phyloP scores from a whole-genome alignment of 2,329 filamentous ascomycete species.

The Westerdykella sp. region DNA sequence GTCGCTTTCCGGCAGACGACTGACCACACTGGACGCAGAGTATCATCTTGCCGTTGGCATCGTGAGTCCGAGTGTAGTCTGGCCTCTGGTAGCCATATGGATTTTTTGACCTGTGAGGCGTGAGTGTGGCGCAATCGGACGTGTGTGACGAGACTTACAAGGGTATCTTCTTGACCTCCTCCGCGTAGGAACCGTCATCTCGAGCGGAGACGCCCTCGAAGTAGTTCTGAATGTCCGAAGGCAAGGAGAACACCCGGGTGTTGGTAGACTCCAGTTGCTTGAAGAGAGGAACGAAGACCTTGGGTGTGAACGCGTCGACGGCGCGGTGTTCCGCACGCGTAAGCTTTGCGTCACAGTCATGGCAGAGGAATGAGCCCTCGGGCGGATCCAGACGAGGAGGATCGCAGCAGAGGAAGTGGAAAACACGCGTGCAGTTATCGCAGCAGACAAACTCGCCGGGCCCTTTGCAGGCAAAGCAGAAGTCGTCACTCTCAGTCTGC shows the following conservation, averaged over 20 bases:
- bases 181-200: slow-evolving; percentile 73
- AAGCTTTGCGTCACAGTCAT: slow-evolving; percentile 36
- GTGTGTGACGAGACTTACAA: slow-evolving; percentile 49
- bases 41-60: slow-evolving; percentile 66
- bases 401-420: slow-evolving; percentile 84
- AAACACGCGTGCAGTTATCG: slow-evolving; percentile 83
- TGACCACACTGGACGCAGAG: slow-evolving; percentile 71
- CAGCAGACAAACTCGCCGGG: slow-evolving; percentile 86
- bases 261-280: slow-evolving; percentile 61
- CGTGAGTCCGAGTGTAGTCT: slow-evolving; percentile 56
- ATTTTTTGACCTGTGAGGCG: slow-evolving; percentile 30
- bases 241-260: slow-evolving; percentile 64
- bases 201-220: slow-evolving; percentile 77
- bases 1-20: slow-evolving; percentile 56
- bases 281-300: slow-evolving; percentile 57
- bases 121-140: slow-evolving; percentile 10
- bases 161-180: slow-evolving; percentile 49
- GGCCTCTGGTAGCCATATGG: slow-evolving; percentile 37
- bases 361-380: slow-evolving; percentile 65
- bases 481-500: slow-evolving; percentile 69
- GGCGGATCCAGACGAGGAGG: slow-evolving; percentile 51
- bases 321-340: slow-evolving; percentile 20
- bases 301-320: slow-evolving; percentile 13
- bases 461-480: slow-evolving; percentile 78
- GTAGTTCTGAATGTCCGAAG: slow-evolving; percentile 62